Percentiles rank a stretch among this genome's conserved stretches.
phyloP scores from a whole-genome alignment of 441 rosid species.

The Mallotus japonicus region DNA sequence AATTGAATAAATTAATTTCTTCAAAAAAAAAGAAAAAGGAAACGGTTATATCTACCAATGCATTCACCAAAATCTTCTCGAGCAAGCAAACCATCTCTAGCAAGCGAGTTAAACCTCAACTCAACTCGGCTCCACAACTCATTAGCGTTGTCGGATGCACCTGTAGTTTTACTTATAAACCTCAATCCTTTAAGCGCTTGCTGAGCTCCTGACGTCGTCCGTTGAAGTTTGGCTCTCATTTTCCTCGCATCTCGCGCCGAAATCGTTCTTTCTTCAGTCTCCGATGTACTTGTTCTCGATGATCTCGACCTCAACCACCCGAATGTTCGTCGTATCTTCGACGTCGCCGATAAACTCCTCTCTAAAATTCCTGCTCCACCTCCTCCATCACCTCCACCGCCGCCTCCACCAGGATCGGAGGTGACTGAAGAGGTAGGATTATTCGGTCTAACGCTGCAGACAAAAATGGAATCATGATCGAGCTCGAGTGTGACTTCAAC shows the following conservation, averaged over 20 bases:
- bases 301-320: slow-evolving; percentile 61
- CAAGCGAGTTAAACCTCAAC: slow-evolving; percentile 51
- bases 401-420: slow-evolving; percentile 17
- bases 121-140: slow-evolving; percentile 78
- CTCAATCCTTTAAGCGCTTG: slow-evolving; percentile 75
- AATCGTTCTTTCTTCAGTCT: slow-evolving; percentile 31
- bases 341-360: slow-evolving; percentile 58
- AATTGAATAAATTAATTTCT: no score
- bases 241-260: slow-evolving; percentile 58
- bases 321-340: slow-evolving; percentile 58
- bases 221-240: slow-evolving; percentile 53
- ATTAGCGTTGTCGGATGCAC: slow-evolving; percentile 34
- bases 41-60: slow-evolving; percentile 46
- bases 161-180: slow-evolving; percentile 63
- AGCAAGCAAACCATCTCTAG: slow-evolving; percentile 64
- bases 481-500: slow-evolving; percentile 84
- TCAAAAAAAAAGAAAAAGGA: neutral
- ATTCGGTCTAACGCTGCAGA: slow-evolving; percentile 65
- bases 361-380: slow-evolving; percentile 19
- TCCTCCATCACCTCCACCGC: slow-evolving; percentile 10
- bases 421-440: neutral
- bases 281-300: slow-evolving; percentile 41
- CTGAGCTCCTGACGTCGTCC: slow-evolving; percentile 70
- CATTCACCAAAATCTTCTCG: slow-evolving; percentile 93
- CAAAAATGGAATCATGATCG: slow-evolving; percentile 55